Evolutionary conservation across 306 rosid genomes (phyloP).

Genomic region (Gastrolobium villosum): DNA sequence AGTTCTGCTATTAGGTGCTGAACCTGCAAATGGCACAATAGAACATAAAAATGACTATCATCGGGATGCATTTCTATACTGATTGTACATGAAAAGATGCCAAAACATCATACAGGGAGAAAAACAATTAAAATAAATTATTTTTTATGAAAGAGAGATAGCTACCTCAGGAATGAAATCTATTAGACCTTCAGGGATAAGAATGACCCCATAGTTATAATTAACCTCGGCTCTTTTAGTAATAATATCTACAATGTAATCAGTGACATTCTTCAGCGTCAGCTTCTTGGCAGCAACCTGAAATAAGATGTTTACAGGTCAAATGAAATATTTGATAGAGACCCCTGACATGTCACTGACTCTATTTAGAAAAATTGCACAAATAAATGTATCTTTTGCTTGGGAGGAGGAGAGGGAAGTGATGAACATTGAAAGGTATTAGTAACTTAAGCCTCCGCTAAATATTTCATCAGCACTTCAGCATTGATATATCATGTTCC

Average conservation of each 20-base stretch:
- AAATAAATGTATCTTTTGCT: conserved; percentile 11
- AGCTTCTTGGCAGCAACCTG: conserved; percentile 95
- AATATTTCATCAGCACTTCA: conserved; percentile 37
- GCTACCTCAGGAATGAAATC: conserved; percentile 99
- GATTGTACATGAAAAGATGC: conserved; percentile 19
- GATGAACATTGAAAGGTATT: conserved; percentile 2
- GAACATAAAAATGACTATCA: conserved; percentile 19
- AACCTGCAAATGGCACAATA: conserved; percentile 63
- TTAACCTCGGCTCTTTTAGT: conserved; percentile 82
- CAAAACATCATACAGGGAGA: conserved; percentile 21
- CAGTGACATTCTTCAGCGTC: conserved; percentile 95
- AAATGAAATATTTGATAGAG: conserved; percentile 24
- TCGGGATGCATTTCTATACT: conserved; percentile 12
- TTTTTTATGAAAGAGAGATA: conserved; percentile 24
- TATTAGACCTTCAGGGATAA: conserved; percentile 96
- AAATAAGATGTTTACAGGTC: conserved; percentile 47
- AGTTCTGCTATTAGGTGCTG: conserved; percentile 93
- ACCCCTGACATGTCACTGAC: conserved; percentile 17
- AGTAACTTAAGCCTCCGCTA: conserved; percentile 37
- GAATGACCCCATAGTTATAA: conserved; percentile 97
- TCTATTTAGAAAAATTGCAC: conserved; percentile 26
- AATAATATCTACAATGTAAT: conserved; percentile 83
- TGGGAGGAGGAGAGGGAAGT: neutral
- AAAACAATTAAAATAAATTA: conserved; percentile 15
- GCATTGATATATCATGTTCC: conserved; percentile 1